Evolutionary conservation across 331 rosid species (phyloP).

Genomic region (Acacia pycnantha): DNA sequence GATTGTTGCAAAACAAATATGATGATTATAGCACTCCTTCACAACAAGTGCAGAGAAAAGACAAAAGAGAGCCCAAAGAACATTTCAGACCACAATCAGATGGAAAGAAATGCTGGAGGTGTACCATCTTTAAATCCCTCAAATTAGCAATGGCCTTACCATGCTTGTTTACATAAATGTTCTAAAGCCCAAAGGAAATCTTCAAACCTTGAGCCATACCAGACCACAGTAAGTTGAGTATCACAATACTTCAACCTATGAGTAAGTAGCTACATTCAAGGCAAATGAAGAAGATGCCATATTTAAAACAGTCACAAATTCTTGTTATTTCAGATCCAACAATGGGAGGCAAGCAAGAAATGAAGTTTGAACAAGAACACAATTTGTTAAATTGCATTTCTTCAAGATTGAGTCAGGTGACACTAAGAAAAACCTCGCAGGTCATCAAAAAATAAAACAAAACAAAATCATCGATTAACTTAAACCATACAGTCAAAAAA

Average conservation of each 20-base stretch:
- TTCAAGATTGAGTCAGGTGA: not conserved
- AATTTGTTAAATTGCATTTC: not conserved
- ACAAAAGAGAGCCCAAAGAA: constrained; percentile 1
- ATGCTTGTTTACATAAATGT: constrained; percentile 11
- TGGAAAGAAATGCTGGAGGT: not conserved
- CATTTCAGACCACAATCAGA: constrained; percentile 3
- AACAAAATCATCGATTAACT: not conserved
- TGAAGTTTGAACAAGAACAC: not conserved
- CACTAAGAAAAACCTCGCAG: not conserved
- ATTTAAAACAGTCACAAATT: not conserved
- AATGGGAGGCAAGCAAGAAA: constrained; percentile 16
- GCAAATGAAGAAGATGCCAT: not conserved
- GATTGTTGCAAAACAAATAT: not conserved
- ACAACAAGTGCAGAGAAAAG: not conserved
- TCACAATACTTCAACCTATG: not conserved
- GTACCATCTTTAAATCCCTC: not conserved
- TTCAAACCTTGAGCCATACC: not conserved
- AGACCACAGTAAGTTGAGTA: not conserved
- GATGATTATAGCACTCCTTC: not conserved
- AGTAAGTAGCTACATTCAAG: not conserved
- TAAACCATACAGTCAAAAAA: not conserved
- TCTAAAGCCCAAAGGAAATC: constrained; percentile 11
- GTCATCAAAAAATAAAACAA: not conserved
- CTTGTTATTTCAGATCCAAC: not conserved
- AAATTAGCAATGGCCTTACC: not conserved